Evolutionary conservation across 2,329 filamentous ascomycete genomes (phyloP).

Genomic region (Pseudocercospora crystallina): DNA sequence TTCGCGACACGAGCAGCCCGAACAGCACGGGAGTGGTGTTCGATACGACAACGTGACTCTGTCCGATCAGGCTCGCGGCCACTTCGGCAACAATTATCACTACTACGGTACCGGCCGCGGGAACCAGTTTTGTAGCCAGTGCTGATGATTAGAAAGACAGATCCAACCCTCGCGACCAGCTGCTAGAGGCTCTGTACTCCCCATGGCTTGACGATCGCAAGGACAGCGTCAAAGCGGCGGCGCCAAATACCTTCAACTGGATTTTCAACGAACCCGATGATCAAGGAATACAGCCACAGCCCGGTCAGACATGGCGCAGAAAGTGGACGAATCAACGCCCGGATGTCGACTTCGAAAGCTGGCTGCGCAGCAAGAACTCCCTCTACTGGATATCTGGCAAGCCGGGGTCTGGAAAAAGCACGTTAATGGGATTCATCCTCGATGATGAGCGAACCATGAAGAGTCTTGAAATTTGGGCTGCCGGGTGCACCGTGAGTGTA

Average conservation of each 20-base stretch:
- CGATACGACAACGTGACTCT: too few relatives aligned
- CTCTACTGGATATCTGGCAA: conserved; percentile 13
- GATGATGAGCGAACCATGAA: neutral
- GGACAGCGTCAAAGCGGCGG: neutral
- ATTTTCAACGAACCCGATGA: too few relatives aligned
- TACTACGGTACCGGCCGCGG: too few relatives aligned
- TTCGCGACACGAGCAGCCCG: too few relatives aligned
- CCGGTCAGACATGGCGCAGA: too few relatives aligned
- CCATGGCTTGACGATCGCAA: neutral
- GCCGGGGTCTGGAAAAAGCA: conserved; percentile 16
- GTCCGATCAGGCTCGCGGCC: too few relatives aligned
- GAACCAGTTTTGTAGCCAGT: too few relatives aligned
- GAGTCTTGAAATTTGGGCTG: neutral
- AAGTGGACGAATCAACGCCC: too few relatives aligned
- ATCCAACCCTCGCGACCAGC: neutral
- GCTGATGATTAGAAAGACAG: too few relatives aligned
- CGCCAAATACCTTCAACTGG: neutral
- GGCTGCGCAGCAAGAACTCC: neutral
- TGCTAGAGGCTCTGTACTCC: neutral
- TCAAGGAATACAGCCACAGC: too few relatives aligned
- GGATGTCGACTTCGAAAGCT: neutral
- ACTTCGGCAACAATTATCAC: too few relatives aligned
- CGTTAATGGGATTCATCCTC: conserved; percentile 12
- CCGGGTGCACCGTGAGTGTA: neutral
- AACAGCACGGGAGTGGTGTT: too few relatives aligned